Evolutionary conservation across 2,329 filamentous ascomycete species (phyloP).

Genomic region (Boeremia lycopersici): DNA sequence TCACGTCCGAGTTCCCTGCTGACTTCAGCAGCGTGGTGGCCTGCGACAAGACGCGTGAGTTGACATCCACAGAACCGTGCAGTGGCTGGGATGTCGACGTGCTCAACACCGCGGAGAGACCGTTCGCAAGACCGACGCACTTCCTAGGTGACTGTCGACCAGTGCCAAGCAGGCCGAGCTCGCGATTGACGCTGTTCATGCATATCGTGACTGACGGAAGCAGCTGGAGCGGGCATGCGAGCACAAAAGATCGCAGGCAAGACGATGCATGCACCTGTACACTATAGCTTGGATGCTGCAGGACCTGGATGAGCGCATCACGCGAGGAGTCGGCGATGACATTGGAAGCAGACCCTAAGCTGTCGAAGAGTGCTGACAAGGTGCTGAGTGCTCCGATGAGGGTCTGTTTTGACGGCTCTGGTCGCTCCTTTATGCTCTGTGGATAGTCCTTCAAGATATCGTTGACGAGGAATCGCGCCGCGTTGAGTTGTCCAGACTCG

Average conservation of each 20-base stretch:
- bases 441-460: constrained; percentile 93
- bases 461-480: constrained; percentile 81
- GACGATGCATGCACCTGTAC: constrained; percentile 90
- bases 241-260: constrained; percentile 83
- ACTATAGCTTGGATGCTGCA: constrained; percentile 94
- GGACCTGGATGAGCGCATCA: constrained; percentile 84
- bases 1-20: constrained; percentile 86
- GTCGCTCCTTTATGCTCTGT: constrained; percentile 81
- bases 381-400: constrained; percentile 80
- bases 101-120: constrained; percentile 86
- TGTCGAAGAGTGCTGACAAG: constrained; percentile 76
- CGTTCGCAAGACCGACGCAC: constrained; percentile 90
- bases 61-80: constrained; percentile 94
- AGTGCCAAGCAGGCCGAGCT: constrained; percentile 76
- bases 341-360: constrained; percentile 81
- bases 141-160: constrained; percentile 79
- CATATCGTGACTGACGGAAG: constrained; percentile 91
- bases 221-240: constrained; percentile 91
- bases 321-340: constrained; percentile 81
- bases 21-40: constrained; percentile 91
- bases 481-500: constrained; percentile 85
- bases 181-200: constrained; percentile 91
- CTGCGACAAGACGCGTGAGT: constrained; percentile 87
- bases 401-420: constrained; percentile 86
- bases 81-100: constrained; percentile 86